Evolutionary conservation across 352 stramenopile genomes (phyloP).

Genomic region (Pythium coloratum): DNA sequence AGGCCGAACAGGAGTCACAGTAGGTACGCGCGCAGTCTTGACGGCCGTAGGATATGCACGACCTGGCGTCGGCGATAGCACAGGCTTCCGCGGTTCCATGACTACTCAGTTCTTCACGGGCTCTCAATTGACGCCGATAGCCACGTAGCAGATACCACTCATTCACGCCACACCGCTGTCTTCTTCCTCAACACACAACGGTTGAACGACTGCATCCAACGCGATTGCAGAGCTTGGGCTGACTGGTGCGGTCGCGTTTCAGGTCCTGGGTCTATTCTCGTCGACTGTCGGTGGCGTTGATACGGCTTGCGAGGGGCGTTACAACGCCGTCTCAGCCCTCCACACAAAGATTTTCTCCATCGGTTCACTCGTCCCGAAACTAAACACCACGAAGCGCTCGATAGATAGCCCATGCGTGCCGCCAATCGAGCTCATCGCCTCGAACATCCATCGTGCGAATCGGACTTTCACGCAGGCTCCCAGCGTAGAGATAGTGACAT

Average conservation of each 20-base stretch:
- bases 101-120: not conserved
- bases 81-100: conserved; percentile 22
- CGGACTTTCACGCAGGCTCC: not conserved
- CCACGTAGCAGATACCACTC: not conserved
- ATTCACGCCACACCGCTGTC: not conserved
- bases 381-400: not conserved
- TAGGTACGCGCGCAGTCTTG: conserved; percentile 10
- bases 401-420: not conserved
- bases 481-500: not conserved
- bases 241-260: not conserved
- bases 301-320: conserved; percentile 4
- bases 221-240: not conserved
- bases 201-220: not conserved
- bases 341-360: not conserved
- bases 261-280: conserved; percentile 17
- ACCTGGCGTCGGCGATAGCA: conserved; percentile 8
- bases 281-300: not conserved
- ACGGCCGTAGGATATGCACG: conserved; percentile 12
- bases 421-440: not conserved
- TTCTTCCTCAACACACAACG: not conserved
- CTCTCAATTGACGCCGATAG: not conserved
- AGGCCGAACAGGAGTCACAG: conserved; percentile 10
- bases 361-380: not conserved
- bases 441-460: not conserved
- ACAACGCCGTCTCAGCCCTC: conserved; percentile 11